These are phyloP conservation scores for Arthrobotrys musiformis DNA, from an alignment of 2,329 filamentous ascomycete genomes.

Conservation along the genomic window DNA sequence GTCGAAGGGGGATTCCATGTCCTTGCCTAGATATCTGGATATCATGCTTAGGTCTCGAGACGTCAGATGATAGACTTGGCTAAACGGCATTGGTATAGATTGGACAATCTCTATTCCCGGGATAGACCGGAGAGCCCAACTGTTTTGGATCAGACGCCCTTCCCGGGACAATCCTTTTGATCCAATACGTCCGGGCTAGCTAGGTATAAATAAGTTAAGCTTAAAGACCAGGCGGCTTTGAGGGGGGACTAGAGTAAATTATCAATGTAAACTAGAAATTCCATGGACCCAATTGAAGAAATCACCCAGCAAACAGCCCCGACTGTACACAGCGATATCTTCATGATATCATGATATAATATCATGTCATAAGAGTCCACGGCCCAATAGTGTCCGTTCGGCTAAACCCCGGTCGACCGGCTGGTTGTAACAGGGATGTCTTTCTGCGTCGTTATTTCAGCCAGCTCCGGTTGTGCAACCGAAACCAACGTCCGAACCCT, in stretches of 20 bases:
- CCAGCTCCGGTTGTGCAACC: not conserved
- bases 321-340: no score
- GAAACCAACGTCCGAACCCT: not conserved
- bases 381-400: not conserved
- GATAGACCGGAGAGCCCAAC: no score
- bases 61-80: not conserved
- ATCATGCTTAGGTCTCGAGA: not conserved
- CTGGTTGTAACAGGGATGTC: slow-evolving; percentile 1
- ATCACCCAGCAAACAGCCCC: not conserved
- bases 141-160: no score
- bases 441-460: not conserved
- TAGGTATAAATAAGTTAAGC: no score
- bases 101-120: no score
- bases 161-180: no score
- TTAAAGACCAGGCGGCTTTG: no score
- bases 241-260: no score
- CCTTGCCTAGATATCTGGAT: slow-evolving; percentile 8
- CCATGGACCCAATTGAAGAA: no score
- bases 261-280: no score
- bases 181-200: no score
- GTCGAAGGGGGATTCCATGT: slow-evolving; percentile 38
- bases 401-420: slow-evolving; percentile 24
- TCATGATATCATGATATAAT: not conserved
- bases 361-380: not conserved
- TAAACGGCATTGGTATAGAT: not conserved